Evolutionary conservation across 768 basidiomycete species (phyloP).

Genomic region (Boletus huronensis): DNA sequence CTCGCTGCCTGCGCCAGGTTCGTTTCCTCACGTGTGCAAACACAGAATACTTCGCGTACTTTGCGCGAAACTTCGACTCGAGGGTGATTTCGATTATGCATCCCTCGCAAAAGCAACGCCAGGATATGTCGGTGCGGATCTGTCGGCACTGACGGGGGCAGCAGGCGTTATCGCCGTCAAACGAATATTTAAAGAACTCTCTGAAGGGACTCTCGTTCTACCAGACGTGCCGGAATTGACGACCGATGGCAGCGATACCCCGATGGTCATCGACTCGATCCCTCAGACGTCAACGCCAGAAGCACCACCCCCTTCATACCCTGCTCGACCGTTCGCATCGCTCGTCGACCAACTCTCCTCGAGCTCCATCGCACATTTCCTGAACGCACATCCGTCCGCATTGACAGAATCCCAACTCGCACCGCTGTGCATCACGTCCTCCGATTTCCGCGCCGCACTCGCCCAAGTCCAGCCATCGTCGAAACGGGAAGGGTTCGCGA

Average conservation of each 20-base stretch:
- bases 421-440: conserved; percentile 74
- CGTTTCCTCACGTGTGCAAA: not conserved
- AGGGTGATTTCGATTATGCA: conserved; percentile 84
- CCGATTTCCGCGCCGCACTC: conserved; percentile 82
- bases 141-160: conserved; percentile 85
- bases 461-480: conserved; percentile 91
- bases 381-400: conserved; percentile 80
- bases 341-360: conserved; percentile 41
- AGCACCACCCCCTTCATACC: conserved; percentile 9
- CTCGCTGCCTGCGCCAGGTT: not conserved
- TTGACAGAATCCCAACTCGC: conserved; percentile 75
- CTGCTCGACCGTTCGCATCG: conserved; percentile 33
- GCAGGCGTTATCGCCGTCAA: conserved; percentile 97
- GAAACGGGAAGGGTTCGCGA: conserved; percentile 96
- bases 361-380: conserved; percentile 85
- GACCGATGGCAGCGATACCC: conserved; percentile 23
- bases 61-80: conserved; percentile 77
- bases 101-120: conserved; percentile 90
- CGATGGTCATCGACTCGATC: conserved; percentile 39
- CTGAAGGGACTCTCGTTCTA: conserved; percentile 59
- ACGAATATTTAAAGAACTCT: conserved; percentile 82
- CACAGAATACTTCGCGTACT: conserved; percentile 83
- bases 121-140: conserved; percentile 95
- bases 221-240: conserved; percentile 35
- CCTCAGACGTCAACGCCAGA: conserved; percentile 19